Conservation (phyloP, 2,329 filamentous ascomycete genomes). For the Xylariaceae sp. region DNA sequence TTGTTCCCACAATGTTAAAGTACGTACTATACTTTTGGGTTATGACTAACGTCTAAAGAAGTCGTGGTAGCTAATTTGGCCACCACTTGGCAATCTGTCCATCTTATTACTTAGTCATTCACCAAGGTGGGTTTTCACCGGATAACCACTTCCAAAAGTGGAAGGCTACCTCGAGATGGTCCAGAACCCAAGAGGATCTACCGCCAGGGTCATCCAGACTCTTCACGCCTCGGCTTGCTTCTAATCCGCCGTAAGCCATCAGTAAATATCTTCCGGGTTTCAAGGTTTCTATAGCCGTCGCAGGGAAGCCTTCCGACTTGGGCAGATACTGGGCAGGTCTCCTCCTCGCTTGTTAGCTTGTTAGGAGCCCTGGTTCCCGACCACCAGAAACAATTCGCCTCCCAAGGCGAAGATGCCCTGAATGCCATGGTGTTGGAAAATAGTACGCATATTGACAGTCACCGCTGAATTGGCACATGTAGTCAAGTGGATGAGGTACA, state of each 20-base stretch:
- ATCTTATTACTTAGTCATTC: constrained; percentile 20
- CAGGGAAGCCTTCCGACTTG: constrained; percentile 40
- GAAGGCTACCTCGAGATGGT: constrained; percentile 21
- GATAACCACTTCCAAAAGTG: constrained; percentile 19
- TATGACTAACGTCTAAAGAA: too few species aligned
- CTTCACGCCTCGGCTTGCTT: constrained; percentile 5
- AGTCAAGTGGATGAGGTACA: constrained; percentile 17
- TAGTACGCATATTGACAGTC: constrained; percentile 27
- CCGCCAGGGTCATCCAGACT: constrained; percentile 24
- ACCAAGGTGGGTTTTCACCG: constrained; percentile 17
- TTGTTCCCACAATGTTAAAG: too few species aligned
- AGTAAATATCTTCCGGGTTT: constrained; percentile 30
- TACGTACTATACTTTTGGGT: too few species aligned
- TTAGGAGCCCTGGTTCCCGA: constrained; percentile 1
- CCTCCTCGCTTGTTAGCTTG: constrained; percentile 18
- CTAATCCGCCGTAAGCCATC: constrained; percentile 22
- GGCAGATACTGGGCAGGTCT: constrained; percentile 18
- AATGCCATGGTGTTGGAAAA: constrained; percentile 27
- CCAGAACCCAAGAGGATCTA: constrained; percentile 29
- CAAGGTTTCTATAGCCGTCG: constrained; percentile 32
- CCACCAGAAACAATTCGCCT: constrained; percentile 3
- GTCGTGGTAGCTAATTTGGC: too few species aligned
- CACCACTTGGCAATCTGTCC: too few species aligned
- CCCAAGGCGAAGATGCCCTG: constrained; percentile 9
- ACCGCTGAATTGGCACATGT: constrained; percentile 22